phyloP scores from a whole-genome alignment of 2,329 filamentous ascomycete genomes.

The Teratosphaeria viscida region DNA sequence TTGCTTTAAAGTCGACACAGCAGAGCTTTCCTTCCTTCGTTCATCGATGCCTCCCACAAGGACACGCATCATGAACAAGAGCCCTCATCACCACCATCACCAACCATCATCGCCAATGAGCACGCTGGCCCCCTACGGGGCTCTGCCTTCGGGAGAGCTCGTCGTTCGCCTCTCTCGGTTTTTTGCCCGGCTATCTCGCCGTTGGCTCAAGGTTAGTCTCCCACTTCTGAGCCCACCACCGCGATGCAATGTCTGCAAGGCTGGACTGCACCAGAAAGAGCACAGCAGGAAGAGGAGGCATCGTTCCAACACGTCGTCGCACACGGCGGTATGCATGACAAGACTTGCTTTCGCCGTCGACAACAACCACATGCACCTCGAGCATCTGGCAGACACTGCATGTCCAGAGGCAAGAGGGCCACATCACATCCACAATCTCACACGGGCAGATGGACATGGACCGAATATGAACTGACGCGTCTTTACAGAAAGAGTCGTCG shows the following conservation, averaged over 20 bases:
- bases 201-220: neutral
- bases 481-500: neutral
- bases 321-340: neutral
- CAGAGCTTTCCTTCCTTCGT: neutral
- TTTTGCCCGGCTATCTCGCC: neutral
- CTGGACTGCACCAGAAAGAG: neutral
- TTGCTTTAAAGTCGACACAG: neutral
- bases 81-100: neutral
- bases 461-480: neutral
- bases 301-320: neutral
- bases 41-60: neutral
- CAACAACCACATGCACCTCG: neutral
- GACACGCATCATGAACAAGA: neutral
- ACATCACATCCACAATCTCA: neutral
- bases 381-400: neutral
- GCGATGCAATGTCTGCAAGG: neutral
- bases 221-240: neutral
- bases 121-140: neutral
- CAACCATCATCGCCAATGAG: neutral
- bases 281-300: neutral
- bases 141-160: neutral
- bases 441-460: neutral
- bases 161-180: neutral
- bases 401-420: neutral
- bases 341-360: neutral